Percentiles rank a stretch among this genome's conserved stretches.
Conservation (phyloP, 768 basidiomycete genomes). For the Phaffia tasmanica region DNA sequence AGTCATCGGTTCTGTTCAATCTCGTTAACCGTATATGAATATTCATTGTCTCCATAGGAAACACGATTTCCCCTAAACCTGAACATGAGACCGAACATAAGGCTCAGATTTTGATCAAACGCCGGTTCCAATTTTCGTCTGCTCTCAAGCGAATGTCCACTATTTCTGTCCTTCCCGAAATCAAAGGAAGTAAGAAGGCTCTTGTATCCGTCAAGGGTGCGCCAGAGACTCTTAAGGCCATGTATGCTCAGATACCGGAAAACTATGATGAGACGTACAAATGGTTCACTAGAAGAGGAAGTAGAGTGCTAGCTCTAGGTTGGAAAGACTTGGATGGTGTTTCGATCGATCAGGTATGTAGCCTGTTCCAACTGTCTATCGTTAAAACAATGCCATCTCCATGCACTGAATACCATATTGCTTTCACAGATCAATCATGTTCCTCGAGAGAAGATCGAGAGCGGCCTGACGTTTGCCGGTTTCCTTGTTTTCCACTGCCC, state of each 20-base stretch:
- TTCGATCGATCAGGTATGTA: conserved; percentile 57
- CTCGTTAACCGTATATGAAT: background rate
- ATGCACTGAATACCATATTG: background rate
- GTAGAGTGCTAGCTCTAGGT: conserved; percentile 83
- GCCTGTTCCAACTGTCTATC: background rate
- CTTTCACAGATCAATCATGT: conserved; percentile 70
- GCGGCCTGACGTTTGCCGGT: conserved; percentile 69
- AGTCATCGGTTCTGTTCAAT: background rate
- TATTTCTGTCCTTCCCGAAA: conserved; percentile 55
- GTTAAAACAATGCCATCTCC: background rate
- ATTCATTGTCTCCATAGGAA: conserved; percentile 41
- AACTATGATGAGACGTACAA: conserved; percentile 91
- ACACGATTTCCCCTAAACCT: conserved; percentile 54
- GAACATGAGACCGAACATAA: conserved; percentile 41
- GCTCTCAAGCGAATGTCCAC: conserved; percentile 97
- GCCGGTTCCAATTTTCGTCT: conserved; percentile 96
- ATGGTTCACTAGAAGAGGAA: conserved; percentile 83
- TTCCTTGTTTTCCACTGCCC: conserved; percentile 99
- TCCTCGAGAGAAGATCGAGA: conserved; percentile 70
- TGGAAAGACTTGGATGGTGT: conserved; percentile 69
- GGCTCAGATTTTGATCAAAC: conserved; percentile 55
- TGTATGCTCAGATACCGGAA: conserved; percentile 62
- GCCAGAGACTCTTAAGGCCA: conserved; percentile 85
- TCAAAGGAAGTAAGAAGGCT: conserved; percentile 29
- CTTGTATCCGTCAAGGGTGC: conserved; percentile 77